Base-by-base conservation (phyloP, 129 eudicot species). In the Chrysanthemum seticuspe region DNA sequence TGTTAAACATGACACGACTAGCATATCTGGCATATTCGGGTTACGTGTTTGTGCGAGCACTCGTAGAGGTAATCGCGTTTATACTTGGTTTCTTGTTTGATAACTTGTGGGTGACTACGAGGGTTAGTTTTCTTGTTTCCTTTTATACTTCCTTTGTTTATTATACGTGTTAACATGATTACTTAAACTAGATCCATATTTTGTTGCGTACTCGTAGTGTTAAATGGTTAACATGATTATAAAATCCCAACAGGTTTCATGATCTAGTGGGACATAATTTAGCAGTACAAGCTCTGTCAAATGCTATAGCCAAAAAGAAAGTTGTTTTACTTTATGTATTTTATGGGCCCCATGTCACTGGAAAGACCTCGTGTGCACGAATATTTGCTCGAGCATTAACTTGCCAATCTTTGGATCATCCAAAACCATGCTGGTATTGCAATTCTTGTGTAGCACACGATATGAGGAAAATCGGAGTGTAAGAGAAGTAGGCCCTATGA, bases 191-290 rank as follows among this genome's bases (percentile, higher is more conserved):
- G 21, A 19, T 19, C 21, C 21, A 19, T 19, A 19, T 19, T 19
- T 19, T 19, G 21, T 19, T 19, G 21, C 21, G 21, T 19, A 19
- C 21, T 19, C 21, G 21, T 19, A 19, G 21, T 19, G 21, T 19
- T 19, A 19, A 19, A 19, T 19, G 21, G 21, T 19, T 19, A 19
- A 19, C 21, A 19, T 19, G 21, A 19, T 19, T 19, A 19, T 19
- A 19, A 19, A 19, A 19, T 19, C 21, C 21, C 21, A 19, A 19
- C 21, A 90, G 88, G n/a, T 95, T 95, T 76, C 76, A 88, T 66
- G 99, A 95, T 80, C 74, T 95, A 21, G 94, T 95, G 16, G 99
- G 99, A 10, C 99, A 95, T 65, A 86, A 86, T 76, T 78, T 95
- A 55, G 96, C 90, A 40, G 93, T n/a, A 13, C 99, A 82, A 65